These are phyloP conservation scores for Aeminium ludgeri DNA, from an alignment of 495 filamentous ascomycete genomes.

Conservation along the genomic window DNA sequence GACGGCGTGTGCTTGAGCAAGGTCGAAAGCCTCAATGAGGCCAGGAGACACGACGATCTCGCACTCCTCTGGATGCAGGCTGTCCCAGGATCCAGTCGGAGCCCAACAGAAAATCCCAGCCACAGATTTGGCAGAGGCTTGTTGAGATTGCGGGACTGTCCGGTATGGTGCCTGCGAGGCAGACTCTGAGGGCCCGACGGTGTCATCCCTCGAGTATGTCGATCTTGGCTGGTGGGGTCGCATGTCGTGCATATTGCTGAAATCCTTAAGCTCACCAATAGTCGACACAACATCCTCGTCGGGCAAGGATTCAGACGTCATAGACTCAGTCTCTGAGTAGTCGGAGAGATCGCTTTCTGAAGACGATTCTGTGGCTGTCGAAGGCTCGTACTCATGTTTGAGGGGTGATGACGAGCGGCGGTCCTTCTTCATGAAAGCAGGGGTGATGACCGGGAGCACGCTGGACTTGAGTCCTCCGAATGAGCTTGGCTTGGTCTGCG, in stretches of 20 bases:
- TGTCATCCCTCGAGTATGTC: conserved; percentile 20
- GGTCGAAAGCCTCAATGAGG: conserved; percentile 65
- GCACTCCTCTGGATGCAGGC: conserved; percentile 55
- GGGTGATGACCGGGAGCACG: conserved; percentile 22
- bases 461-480: conserved; percentile 28
- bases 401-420: conserved; percentile 79
- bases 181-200: conserved; percentile 58
- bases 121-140: conserved; percentile 42
- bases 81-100: conserved; percentile 65
- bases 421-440: conserved; percentile 21
- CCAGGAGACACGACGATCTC: conserved; percentile 69
- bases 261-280: conserved; percentile 14
- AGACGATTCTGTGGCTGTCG: conserved; percentile 47
- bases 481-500: conserved; percentile 14
- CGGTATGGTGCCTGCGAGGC: conserved; percentile 51
- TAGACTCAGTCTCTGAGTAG: conserved; percentile 17
- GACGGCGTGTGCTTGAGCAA: conserved; percentile 34
- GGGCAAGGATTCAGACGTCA: conserved; percentile 34
- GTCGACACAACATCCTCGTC: conserved; percentile 36
- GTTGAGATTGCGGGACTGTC: conserved; percentile 38
- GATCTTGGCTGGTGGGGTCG: conserved; percentile 4
- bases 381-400: conserved; percentile 95
- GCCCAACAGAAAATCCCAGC: conserved; percentile 79
- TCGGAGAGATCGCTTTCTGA: conserved; percentile 27
- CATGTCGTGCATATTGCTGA: conserved; percentile 1